A percentile compares a stretch with the other conserved stretches of the same genome.
Evolutionary conservation across 1,139 yeast genomes (phyloP).

Genomic region (Wickerhamiella pararugosa): DNA sequence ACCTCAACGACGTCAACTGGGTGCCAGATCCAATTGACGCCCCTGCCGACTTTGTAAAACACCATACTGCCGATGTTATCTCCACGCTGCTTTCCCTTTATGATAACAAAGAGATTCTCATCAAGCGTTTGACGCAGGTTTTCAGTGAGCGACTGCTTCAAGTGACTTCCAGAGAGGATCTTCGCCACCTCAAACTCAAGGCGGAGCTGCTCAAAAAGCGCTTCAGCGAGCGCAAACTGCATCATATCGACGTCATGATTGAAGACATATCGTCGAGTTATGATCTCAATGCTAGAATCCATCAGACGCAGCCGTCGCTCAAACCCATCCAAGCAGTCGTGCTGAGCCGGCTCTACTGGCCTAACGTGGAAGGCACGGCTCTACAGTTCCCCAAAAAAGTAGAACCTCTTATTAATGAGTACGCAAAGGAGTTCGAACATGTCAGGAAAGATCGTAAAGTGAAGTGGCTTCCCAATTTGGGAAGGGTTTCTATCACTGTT

Average conservation of each 20-base stretch:
- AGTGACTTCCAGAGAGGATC: conserved; percentile 14
- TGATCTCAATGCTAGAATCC: conserved; percentile 8
- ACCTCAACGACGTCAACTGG: conserved; percentile 40
- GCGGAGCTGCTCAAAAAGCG: conserved; percentile 43
- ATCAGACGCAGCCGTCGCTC: conserved; percentile 4
- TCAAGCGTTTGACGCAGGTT: conserved; percentile 51
- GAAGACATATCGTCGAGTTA: conserved; percentile 36
- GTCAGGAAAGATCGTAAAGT: conserved; percentile 44
- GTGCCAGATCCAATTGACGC: conserved; percentile 89
- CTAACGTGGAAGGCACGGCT: conserved; percentile 20
- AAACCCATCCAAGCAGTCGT: conserved; percentile 6
- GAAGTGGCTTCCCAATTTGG: conserved; percentile 43
- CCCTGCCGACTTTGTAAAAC: conserved; percentile 57
- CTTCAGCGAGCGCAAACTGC: conserved; percentile 52
- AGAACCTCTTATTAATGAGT: conserved; percentile 30
- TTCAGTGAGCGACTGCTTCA: conserved; percentile 46
- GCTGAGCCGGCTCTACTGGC: conserved; percentile 14
- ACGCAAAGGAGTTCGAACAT: conserved; percentile 29
- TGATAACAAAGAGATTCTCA: conserved; percentile 62
- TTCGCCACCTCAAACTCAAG: conserved; percentile 24
- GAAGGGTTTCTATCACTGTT: conserved; percentile 46
- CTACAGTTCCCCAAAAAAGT: conserved; percentile 16
- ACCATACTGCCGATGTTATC: conserved; percentile 40
- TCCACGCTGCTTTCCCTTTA: conserved; percentile 62
- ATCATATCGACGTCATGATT: conserved; percentile 71